A percentile compares a stretch with the other conserved stretches of the same genome.
Evolutionary conservation across 2,329 filamentous ascomycete genomes (phyloP).

Genomic region (Fusarium sp.): DNA sequence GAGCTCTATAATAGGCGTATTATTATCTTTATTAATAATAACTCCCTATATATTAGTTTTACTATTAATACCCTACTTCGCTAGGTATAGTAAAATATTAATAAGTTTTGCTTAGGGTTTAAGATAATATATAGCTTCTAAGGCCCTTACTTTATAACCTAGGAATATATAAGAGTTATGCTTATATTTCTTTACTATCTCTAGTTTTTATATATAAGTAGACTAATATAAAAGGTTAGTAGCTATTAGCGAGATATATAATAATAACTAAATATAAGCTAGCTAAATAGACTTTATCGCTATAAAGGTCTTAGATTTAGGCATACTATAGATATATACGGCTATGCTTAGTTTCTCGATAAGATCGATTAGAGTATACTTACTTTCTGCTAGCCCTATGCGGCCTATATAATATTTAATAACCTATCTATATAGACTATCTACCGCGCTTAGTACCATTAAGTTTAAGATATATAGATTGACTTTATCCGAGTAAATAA

Average conservation of each 20-base stretch:
- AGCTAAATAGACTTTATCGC: neutral
- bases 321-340: neutral
- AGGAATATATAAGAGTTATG: too few species aligned
- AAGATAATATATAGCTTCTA: too few species aligned
- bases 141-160: too few species aligned
- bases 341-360: constrained; percentile 8
- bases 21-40: too few species aligned
- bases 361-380: constrained; percentile 1
- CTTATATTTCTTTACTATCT: too few species aligned
- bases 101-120: too few species aligned
- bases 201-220: neutral
- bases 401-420: constrained; percentile 3
- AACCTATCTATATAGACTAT: neutral
- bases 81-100: neutral
- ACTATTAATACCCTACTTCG: neutral
- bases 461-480: neutral
- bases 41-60: too few species aligned
- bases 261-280: neutral
- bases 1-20: too few species aligned
- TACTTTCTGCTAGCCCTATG: neutral
- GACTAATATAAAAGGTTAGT: neutral
- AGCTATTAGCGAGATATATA: neutral
- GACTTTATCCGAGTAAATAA: neutral
- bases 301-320: neutral
- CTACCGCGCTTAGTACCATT: constrained; percentile 1